Conservation (phyloP, 495 filamentous ascomycete genomes). For the Pyrenopolyporus hunteri region DNA sequence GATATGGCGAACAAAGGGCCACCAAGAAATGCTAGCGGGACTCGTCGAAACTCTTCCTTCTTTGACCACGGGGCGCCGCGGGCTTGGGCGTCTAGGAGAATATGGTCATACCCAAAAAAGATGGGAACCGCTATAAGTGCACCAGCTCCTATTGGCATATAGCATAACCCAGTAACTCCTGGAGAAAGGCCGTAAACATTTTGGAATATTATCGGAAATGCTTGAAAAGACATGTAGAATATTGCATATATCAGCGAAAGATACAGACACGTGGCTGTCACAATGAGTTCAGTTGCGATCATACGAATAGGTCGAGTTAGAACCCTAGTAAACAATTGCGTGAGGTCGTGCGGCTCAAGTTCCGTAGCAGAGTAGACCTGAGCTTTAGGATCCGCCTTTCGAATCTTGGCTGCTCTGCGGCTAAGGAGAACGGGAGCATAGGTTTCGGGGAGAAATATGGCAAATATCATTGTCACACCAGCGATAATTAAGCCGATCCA, state of each 20-base stretch:
- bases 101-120: constrained; percentile 57
- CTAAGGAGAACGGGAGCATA: constrained; percentile 65
- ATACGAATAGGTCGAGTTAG: constrained; percentile 51
- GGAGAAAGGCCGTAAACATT: constrained; percentile 53
- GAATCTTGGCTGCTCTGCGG: constrained; percentile 58
- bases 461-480: constrained; percentile 51
- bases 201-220: constrained; percentile 69
- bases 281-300: constrained; percentile 51
- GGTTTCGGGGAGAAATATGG: constrained; percentile 66
- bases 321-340: constrained; percentile 46
- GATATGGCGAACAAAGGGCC: constrained; percentile 66
- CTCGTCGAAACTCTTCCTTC: constrained; percentile 65
- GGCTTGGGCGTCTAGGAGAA: constrained; percentile 35
- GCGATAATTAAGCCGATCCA: constrained; percentile 67
- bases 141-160: constrained; percentile 55
- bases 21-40: constrained; percentile 70
- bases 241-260: constrained; percentile 72
- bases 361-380: constrained; percentile 46
- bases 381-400: constrained; percentile 52
- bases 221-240: constrained; percentile 77
- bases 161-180: constrained; percentile 53
- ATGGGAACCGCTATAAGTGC: constrained; percentile 53
- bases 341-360: constrained; percentile 42
- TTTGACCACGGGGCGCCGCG: constrained; percentile 43
- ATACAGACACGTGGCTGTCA: constrained; percentile 70